A percentile compares a stretch with the other conserved stretches of the same genome.
phyloP scores from a whole-genome alignment of 371 early-diverging fungal species.

The Haplosporangium sp. region DNA sequence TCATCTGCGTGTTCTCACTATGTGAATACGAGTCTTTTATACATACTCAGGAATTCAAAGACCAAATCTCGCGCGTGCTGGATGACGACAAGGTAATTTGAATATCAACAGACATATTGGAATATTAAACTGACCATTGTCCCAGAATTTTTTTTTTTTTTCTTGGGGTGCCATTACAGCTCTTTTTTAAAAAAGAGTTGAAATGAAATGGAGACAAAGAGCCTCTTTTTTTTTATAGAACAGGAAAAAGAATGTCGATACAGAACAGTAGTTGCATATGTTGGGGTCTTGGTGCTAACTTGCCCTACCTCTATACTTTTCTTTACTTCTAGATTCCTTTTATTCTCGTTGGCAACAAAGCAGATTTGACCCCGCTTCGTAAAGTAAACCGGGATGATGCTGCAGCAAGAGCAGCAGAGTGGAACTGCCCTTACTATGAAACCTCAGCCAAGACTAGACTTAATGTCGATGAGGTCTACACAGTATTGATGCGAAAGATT shows the following conservation, averaged over 20 bases:
- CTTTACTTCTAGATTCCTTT: conserved; percentile 72
- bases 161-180: not conserved
- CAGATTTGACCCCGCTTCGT: conserved; percentile 79
- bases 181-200: not conserved
- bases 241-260: not conserved
- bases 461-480: conserved; percentile 88
- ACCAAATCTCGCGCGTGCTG: conserved; percentile 89
- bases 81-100: conserved; percentile 80
- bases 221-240: not conserved
- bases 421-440: conserved; percentile 87
- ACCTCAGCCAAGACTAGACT: conserved; percentile 90
- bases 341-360: conserved; percentile 91
- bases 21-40: conserved; percentile 85
- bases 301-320: not conserved
- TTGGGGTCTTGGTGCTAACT: not conserved
- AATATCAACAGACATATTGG: conserved; percentile 3
- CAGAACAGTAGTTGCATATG: conserved; percentile 10
- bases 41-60: conserved; percentile 88
- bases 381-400: conserved; percentile 82
- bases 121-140: conserved; percentile 1
- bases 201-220: not conserved
- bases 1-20: conserved; percentile 89
- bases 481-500: conserved; percentile 81
- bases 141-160: not conserved
- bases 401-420: conserved; percentile 76